A percentile compares a stretch with the other conserved stretches of the same genome.
These are phyloP conservation scores for Kazachstania psychrophila DNA, from an alignment of 805 yeast genomes.

Conservation along the genomic window DNA sequence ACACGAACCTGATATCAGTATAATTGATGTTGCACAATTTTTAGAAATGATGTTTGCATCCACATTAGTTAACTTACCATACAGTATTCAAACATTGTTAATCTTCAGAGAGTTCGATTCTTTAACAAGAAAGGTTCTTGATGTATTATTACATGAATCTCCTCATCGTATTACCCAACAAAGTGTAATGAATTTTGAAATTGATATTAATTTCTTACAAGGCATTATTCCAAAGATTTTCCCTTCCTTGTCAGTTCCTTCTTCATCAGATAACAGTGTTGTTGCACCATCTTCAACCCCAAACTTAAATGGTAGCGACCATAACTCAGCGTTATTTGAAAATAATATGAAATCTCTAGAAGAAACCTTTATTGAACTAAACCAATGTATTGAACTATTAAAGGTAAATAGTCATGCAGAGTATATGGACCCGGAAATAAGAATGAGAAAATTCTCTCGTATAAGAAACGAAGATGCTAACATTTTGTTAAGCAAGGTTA, in stretches of 20 bases:
- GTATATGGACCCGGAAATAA: conserved; percentile 44
- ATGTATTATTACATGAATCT: conserved; percentile 45
- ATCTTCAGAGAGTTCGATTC: conserved; percentile 81
- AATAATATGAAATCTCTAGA: conserved; percentile 44
- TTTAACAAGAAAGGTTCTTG: conserved; percentile 60
- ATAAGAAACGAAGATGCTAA: conserved; percentile 66
- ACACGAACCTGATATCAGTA: conserved; percentile 58
- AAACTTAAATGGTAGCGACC: conserved; percentile 7
- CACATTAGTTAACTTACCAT: conserved; percentile 74
- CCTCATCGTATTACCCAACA: conserved; percentile 45
- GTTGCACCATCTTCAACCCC: conserved; percentile 23
- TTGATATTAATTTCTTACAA: conserved; percentile 74
- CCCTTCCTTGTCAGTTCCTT: conserved; percentile 18
- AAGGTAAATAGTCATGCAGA: conserved; percentile 55
- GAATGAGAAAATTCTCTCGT: conserved; percentile 63
- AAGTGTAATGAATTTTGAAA: conserved; percentile 63
- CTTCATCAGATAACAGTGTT: not conserved
- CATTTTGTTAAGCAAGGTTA: conserved; percentile 43
- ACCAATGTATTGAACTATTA: conserved; percentile 70
- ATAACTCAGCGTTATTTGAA: conserved; percentile 21
- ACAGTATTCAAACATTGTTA: conserved; percentile 66
- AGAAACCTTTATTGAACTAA: conserved; percentile 66
- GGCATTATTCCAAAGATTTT: conserved; percentile 31
- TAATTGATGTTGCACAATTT: conserved; percentile 78
- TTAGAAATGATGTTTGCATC: conserved; percentile 78